Percentiles rank a stretch among this genome's conserved stretches.
These are phyloP conservation scores for Fraxinus platypoda DNA, from an alignment of 305 asterid genomes.

Conservation along the genomic window DNA sequence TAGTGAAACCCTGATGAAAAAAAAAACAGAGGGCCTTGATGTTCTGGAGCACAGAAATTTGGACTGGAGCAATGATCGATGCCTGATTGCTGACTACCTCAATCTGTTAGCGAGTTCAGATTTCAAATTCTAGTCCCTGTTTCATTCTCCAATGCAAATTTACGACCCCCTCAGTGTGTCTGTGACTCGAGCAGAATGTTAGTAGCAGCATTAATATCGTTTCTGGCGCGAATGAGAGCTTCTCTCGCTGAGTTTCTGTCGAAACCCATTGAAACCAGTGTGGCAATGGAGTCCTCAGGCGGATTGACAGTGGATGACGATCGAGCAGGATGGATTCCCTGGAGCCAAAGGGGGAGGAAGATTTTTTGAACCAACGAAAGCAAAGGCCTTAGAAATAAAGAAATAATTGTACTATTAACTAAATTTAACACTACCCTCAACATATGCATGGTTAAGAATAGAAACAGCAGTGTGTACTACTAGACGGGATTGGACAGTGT, in stretches of 20 bases:
- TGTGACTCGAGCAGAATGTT: slow-evolving; percentile 88
- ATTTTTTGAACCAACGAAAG: background rate
- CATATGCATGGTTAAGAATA: background rate
- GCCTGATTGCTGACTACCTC: background rate
- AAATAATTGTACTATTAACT: background rate
- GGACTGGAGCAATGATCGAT: background rate
- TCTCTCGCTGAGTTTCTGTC: slow-evolving; percentile 87
- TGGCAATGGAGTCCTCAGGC: slow-evolving; percentile 74
- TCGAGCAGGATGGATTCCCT: background rate
- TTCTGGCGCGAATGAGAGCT: slow-evolving; percentile 80
- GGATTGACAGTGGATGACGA: slow-evolving; percentile 45
- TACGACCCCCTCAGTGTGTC: slow-evolving; percentile 27
- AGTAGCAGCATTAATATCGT: slow-evolving; percentile 85
- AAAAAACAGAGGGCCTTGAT: background rate
- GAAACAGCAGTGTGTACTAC: background rate
- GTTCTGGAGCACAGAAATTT: background rate
- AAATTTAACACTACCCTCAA: background rate
- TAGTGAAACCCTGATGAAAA: no score
- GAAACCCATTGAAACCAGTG: slow-evolving; percentile 86
- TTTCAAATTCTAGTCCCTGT: background rate
- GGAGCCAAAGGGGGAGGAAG: background rate
- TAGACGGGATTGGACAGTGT: background rate
- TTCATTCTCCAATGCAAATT: background rate
- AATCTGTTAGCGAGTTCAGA: background rate
- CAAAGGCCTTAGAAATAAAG: background rate